phyloP scores from a whole-genome alignment of 495 filamentous ascomycete genomes.

The Mycothermus thermophilus region DNA sequence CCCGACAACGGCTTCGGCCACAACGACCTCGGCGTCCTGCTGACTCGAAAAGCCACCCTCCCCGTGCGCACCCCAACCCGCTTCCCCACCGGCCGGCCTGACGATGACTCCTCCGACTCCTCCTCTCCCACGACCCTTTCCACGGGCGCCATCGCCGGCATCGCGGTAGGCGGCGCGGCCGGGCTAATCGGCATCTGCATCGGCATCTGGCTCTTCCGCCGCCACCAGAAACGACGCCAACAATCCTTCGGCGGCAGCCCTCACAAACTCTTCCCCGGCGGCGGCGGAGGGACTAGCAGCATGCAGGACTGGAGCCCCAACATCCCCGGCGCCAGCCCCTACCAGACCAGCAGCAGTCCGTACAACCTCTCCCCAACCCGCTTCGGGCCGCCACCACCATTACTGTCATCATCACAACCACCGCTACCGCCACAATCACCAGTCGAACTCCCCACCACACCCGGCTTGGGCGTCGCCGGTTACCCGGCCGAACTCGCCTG shows the following conservation, averaged over 20 bases:
- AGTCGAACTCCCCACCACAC: neutral
- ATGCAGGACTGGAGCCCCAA: neutral
- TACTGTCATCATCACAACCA: too few species aligned
- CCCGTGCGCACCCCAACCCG: constrained; percentile 13
- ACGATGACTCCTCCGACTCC: neutral
- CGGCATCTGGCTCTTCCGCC: constrained; percentile 5
- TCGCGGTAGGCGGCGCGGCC: constrained; percentile 10
- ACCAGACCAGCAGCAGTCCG: neutral
- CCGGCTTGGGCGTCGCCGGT: too few species aligned
- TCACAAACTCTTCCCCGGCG: neutral
- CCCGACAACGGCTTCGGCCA: constrained; percentile 31
- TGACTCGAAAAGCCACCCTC: constrained; percentile 17
- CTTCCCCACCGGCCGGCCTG: constrained; percentile 4
- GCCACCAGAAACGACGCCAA: constrained; percentile 2
- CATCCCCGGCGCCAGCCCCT: neutral
- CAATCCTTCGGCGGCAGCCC: too few species aligned
- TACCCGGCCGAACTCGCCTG: neutral
- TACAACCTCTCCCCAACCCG: neutral
- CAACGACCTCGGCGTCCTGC: constrained; percentile 16
- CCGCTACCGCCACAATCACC: neutral
- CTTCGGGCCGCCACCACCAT: too few species aligned
- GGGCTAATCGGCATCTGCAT: constrained; percentile 3
- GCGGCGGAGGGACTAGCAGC: too few species aligned
- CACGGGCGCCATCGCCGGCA: constrained; percentile 18
- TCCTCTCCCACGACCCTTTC: constrained; percentile 3